These are phyloP conservation scores for Aurantiochytrium sp. DNA, from an alignment of 108 stramenopile species.

Conservation along the genomic window DNA sequence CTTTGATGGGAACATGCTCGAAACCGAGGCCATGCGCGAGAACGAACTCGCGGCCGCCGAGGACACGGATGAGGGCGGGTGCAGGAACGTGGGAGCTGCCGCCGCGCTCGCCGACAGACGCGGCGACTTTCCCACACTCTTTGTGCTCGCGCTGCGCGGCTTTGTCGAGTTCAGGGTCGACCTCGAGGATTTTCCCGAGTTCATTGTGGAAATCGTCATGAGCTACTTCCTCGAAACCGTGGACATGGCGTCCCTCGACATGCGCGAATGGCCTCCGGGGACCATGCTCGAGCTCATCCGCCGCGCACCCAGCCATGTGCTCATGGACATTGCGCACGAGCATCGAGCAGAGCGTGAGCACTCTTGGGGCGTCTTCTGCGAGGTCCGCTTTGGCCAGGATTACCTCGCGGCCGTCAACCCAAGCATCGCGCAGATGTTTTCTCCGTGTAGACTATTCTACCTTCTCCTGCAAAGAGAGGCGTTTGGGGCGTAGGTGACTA, in stretches of 20 bases:
- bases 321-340: background rate
- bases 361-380: background rate
- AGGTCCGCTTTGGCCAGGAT: background rate
- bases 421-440: background rate
- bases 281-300: background rate
- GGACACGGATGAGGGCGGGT: background rate
- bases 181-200: background rate
- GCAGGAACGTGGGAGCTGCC: background rate
- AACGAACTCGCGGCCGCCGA: background rate
- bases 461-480: background rate
- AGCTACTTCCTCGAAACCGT: background rate
- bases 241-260: background rate
- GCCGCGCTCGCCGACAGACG: background rate
- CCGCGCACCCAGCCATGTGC: background rate
- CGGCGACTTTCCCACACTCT: background rate
- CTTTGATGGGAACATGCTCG: background rate
- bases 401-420: background rate
- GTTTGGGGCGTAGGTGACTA: background rate
- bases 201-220: background rate
- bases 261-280: background rate
- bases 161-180: background rate
- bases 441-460: conserved; percentile 12
- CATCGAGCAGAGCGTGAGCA: background rate
- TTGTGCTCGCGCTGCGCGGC: background rate
- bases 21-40: background rate